Evolutionary conservation across 768 basidiomycete genomes (phyloP), one percentile per base, ranked within the genome.

Genomic region (Kwoniella pini): DNA sequence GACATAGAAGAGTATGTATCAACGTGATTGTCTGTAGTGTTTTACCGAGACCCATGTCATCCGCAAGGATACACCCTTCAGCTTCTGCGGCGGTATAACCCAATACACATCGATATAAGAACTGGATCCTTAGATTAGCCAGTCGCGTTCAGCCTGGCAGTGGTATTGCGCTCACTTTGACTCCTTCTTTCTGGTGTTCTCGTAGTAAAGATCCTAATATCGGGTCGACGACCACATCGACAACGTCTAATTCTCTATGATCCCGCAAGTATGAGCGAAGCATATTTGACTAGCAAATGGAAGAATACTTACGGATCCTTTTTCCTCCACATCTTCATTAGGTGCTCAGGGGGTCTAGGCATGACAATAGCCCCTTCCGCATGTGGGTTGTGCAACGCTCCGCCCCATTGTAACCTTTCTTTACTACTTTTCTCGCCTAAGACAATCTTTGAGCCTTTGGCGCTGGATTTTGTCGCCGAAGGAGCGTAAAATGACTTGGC

Each of bases 31-130:
- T 94, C 86, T 93, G 76, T 50, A 76, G 59, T 1, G 93, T 96
- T 81, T 99, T 99, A n/a, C 96, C 96, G 50, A 99, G 84, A 50
- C 95, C 95, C 94, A 94, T 88, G 71, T 98, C 96, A 78, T 99
- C 96, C 1, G 95, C 96, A 31, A 99, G 83, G 65, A 99, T 96
- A 69, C 91, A 94, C 0, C 95, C 95, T 72, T 90, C 86, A 1
- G 91, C 80, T 48, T 94, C 91, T 63, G 91, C 90, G 75, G 87
- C 89, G 54, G 90, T 84, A 71, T 96, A 80, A 10, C 93, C 94
- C 92, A 97, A 97, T 17, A 94, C 89, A 70, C 88, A 91, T 72
- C 94, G 91, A 72, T 99, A 99, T 81, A 99, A 80, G 78, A 99
- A 99, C 74, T 85, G 84, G 31, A 91, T 83, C 21, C 19, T 27